Percentiles rank a stretch among this genome's conserved stretches.
Conservation (phyloP, 192 early-diverging fungal species). For the Coemansia sp. region DNA sequence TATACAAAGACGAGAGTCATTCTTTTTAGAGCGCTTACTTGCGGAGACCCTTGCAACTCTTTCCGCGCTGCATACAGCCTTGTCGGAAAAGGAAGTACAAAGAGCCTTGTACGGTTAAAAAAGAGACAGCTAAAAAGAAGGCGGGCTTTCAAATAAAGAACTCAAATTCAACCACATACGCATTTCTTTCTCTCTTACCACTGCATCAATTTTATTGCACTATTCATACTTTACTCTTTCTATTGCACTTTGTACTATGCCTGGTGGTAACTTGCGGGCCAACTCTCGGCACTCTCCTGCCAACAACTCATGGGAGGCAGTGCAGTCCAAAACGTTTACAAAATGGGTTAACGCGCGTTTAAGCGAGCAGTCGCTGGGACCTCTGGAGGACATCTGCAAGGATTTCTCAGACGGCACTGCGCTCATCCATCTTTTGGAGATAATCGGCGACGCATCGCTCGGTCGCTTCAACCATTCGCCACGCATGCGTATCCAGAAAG, state of each 20-base stretch:
- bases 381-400: slow-evolving; percentile 55
- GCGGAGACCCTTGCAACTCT: slow-evolving; percentile 4
- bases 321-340: slow-evolving; percentile 84
- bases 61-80: too few relatives aligned
- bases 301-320: slow-evolving; percentile 73
- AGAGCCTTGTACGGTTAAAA: too few relatives aligned
- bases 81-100: too few relatives aligned
- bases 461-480: slow-evolving; percentile 87
- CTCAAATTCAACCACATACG: too few relatives aligned
- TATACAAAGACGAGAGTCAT: slow-evolving; percentile 8
- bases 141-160: too few relatives aligned
- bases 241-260: slow-evolving; percentile 30
- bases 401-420: slow-evolving; percentile 68
- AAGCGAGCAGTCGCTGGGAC: slow-evolving; percentile 49
- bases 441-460: slow-evolving; percentile 87
- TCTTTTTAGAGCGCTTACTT: not conserved
- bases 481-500: slow-evolving; percentile 87
- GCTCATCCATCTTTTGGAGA: slow-evolving; percentile 78
- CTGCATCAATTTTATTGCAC: too few relatives aligned
- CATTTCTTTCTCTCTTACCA: too few relatives aligned
- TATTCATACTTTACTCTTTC: slow-evolving; percentile 3
- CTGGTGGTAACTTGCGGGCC: slow-evolving; percentile 29
- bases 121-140: too few relatives aligned
- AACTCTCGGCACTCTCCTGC: slow-evolving; percentile 15
- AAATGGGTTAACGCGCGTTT: slow-evolving; percentile 89